Evolutionary conservation across 495 filamentous ascomycete genomes (phyloP), one percentile per base, ranked within the genome.

Genomic region (Penicillium subrubescens): DNA sequence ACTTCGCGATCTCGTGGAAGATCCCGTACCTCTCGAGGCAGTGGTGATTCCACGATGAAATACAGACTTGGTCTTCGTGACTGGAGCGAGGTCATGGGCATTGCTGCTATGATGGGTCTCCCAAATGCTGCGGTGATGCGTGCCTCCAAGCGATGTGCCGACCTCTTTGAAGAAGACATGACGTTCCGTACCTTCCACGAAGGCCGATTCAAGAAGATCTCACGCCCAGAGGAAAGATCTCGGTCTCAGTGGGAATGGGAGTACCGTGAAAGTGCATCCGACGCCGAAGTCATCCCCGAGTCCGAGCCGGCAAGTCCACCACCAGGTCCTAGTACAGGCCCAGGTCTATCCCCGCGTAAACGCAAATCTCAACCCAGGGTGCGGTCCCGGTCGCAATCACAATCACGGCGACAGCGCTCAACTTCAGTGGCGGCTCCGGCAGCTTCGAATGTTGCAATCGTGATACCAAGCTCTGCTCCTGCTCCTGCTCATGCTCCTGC

Each of bases 51-150:
- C 25, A 29, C 35, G 27, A 11, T 21, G 23, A 68, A 64, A 59
- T 39, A 53, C 14, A 60, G 68, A 43, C 64, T 84, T 60, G 82
- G 76, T 4, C 75, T 87, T 6, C 85, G 91, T 2, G 90, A 94
- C 73, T 97, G 93, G 93, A 88, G 88, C 48, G 90, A 94, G 59
- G 83, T 95, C 2, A 73, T 96, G 34, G 90, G 90, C 10, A 77
- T 91, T 0, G 93, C 93, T 23, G 83, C 90, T 0, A 81, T 93
- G 62, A 84, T 81, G 2, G 91, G 89, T 0, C 90, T 91, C 71
- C 77, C 88, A 1, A 68, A 82, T 1, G 70, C 73, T 5, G 89
- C 87, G 6, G 79, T 96, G 8, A 81, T 84, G 46, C 83, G 90
- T 53, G 82, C 92, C 1, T 84, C 88, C 3, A 78, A 87, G 68